phyloP scores from a whole-genome alignment of 164 flowering plant species.

The Aristolochia contorta region DNA sequence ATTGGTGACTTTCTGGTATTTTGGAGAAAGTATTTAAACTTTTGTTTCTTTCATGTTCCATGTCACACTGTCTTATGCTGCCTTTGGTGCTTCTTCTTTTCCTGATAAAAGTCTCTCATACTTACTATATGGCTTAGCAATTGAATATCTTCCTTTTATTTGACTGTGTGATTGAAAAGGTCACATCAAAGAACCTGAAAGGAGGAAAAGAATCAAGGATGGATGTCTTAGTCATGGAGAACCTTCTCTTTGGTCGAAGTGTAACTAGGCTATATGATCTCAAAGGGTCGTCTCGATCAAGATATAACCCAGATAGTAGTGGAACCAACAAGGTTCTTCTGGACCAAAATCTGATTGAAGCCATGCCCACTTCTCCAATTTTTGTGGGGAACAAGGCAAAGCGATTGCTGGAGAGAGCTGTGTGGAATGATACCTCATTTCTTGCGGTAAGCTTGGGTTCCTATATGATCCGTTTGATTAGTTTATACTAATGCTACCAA shows the following conservation, averaged over 20 bases:
- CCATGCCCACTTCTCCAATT: constrained; percentile 98
- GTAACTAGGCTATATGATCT: constrained; percentile 82
- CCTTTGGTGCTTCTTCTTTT: no score
- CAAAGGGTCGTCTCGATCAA: constrained; percentile 87
- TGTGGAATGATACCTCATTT: constrained; percentile 97
- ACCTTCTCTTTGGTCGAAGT: constrained; percentile 75
- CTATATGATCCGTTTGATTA: background rate
- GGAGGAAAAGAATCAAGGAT: constrained; percentile 84
- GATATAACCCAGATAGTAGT: constrained; percentile 82
- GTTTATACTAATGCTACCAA: background rate
- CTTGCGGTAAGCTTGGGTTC: constrained; percentile 69
- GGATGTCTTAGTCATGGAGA: constrained; percentile 95
- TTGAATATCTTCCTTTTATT: background rate
- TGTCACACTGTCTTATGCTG: no score
- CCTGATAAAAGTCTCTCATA: no score
- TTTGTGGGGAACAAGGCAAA: constrained; percentile 98
- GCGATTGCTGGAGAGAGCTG: constrained; percentile 87
- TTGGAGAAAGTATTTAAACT: no score
- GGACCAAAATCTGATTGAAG: constrained; percentile 93
- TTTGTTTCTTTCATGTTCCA: no score
- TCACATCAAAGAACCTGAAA: constrained; percentile 68
- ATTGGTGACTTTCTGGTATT: no score
- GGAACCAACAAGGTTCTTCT: constrained; percentile 90
- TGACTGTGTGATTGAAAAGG: constrained; percentile 29
- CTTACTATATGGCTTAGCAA: no score